A percentile compares a stretch with the other conserved stretches of the same genome.
Conservation (phyloP, 164 flowering plant genomes). For the Piper betle region DNA sequence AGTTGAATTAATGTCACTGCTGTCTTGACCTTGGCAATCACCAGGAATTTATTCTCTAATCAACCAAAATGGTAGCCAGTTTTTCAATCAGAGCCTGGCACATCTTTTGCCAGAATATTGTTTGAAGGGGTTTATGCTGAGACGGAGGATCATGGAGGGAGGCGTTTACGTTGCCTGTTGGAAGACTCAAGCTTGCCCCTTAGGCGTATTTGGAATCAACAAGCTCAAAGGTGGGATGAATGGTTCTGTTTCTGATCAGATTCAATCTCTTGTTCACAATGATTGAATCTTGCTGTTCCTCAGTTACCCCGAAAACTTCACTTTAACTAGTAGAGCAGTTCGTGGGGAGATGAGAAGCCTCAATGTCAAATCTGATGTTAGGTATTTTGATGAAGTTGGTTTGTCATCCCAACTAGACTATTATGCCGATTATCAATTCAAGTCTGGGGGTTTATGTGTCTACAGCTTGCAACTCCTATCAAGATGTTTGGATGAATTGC, state of each 20-base stretch:
- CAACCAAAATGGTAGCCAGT: constrained; percentile 8
- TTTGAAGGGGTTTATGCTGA: constrained; percentile 76
- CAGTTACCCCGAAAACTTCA: constrained; percentile 42
- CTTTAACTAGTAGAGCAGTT: constrained; percentile 35
- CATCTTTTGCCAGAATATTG: constrained; percentile 30
- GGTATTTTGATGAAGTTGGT: constrained; percentile 58
- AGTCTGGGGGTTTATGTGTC: constrained; percentile 38
- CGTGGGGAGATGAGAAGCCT: constrained; percentile 67
- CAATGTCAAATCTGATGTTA: constrained; percentile 32
- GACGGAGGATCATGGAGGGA: constrained; percentile 43
- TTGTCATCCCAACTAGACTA: constrained; percentile 39
- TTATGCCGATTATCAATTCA: constrained; percentile 38
- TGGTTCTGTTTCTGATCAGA: constrained; percentile 12
- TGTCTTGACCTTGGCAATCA: constrained; percentile 36
- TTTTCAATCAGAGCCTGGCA: constrained; percentile 44
- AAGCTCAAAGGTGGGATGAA: constrained; percentile 60
- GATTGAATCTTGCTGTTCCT: constrained; percentile 64
- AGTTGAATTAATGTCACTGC: constrained; percentile 44
- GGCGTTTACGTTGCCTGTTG: constrained; percentile 58
- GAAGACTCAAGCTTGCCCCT: constrained; percentile 57
- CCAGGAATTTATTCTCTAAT: constrained; percentile 17
- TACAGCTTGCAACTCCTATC: no score
- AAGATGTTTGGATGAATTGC: no score
- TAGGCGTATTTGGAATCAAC: constrained; percentile 35
- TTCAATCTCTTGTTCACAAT: constrained; percentile 50